Conservation (phyloP, 2,329 filamentous ascomycete genomes). For the Cladobotryum mycophilum region DNA sequence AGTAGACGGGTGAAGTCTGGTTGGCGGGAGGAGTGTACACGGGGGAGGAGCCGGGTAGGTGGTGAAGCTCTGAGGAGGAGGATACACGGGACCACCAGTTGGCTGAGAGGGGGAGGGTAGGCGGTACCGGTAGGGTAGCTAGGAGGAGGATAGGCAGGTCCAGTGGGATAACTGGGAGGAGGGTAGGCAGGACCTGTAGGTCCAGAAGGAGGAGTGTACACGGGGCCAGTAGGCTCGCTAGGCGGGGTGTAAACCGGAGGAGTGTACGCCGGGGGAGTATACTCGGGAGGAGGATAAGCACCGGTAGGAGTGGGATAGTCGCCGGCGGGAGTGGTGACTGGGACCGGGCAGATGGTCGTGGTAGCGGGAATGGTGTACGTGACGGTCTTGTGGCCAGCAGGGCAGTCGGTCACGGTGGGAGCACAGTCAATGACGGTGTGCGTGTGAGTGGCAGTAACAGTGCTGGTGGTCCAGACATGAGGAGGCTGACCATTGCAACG, state of each 20-base stretch:
- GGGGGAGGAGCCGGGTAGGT: background rate
- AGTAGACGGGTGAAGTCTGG: constrained; percentile 1
- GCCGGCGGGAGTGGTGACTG: no score
- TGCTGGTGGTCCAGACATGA: constrained; percentile 36
- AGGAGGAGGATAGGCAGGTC: constrained; percentile 1
- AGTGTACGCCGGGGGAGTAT: background rate
- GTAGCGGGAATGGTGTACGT: constrained; percentile 31
- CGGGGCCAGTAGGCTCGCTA: background rate
- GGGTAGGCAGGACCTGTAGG: background rate
- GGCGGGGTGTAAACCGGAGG: background rate
- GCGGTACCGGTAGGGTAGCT: no score
- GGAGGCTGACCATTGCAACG: constrained; percentile 17
- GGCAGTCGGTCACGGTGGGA: constrained; percentile 31
- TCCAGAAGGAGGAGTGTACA: background rate
- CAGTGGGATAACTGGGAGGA: background rate
- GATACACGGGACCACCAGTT: background rate
- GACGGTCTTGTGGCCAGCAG: constrained; percentile 29
- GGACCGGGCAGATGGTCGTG: background rate
- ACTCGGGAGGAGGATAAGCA: background rate
- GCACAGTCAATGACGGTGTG: constrained; percentile 36
- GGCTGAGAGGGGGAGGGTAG: background rate
- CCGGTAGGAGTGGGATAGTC: background rate
- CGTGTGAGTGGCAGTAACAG: constrained; percentile 32
- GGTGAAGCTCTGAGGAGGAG: background rate
- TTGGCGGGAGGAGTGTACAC: constrained; percentile 7